phyloP scores from a whole-genome alignment of 495 filamentous ascomycete species.

The Penicillium parvum region DNA sequence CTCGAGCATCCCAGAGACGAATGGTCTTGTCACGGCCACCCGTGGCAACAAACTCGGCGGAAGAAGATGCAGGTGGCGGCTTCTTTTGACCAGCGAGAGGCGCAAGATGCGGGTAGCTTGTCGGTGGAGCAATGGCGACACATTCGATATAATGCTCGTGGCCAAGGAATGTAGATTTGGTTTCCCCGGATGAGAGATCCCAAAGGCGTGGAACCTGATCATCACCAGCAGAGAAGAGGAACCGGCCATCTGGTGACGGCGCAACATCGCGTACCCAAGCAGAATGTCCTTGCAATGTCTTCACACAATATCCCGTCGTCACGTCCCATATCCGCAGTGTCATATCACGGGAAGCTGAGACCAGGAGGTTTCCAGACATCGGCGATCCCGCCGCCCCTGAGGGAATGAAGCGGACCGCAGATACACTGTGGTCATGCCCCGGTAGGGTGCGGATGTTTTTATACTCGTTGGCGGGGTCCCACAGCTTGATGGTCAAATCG shows the following conservation, averaged over 20 bases:
- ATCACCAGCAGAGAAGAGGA: conserved; percentile 74
- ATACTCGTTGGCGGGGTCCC: conserved; percentile 92
- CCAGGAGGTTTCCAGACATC: conserved; percentile 63
- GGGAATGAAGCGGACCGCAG: conserved; percentile 83
- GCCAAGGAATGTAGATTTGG: conserved; percentile 75
- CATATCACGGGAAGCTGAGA: conserved; percentile 79
- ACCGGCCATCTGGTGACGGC: conserved; percentile 79
- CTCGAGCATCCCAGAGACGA: conserved; percentile 82
- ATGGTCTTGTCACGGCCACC: conserved; percentile 90
- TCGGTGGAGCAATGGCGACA: conserved; percentile 79
- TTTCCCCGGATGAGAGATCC: conserved; percentile 67
- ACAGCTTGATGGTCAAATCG: conserved; percentile 92
- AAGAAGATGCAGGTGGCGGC: conserved; percentile 62
- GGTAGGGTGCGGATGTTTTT: conserved; percentile 91
- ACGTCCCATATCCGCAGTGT: conserved; percentile 89
- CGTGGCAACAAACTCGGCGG: conserved; percentile 87
- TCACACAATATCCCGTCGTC: conserved; percentile 77
- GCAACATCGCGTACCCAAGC: conserved; percentile 88
- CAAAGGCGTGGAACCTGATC: conserved; percentile 80
- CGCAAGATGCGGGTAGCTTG: conserved; percentile 72
- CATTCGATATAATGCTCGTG: conserved; percentile 91
- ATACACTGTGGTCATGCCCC: conserved; percentile 91
- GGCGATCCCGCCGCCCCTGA: conserved; percentile 57
- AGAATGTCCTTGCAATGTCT: conserved; percentile 60
- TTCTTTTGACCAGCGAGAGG: conserved; percentile 78